Conservation (phyloP, 1,284 basidiomycete genomes). For the Sporisorium scitamineum region DNA sequence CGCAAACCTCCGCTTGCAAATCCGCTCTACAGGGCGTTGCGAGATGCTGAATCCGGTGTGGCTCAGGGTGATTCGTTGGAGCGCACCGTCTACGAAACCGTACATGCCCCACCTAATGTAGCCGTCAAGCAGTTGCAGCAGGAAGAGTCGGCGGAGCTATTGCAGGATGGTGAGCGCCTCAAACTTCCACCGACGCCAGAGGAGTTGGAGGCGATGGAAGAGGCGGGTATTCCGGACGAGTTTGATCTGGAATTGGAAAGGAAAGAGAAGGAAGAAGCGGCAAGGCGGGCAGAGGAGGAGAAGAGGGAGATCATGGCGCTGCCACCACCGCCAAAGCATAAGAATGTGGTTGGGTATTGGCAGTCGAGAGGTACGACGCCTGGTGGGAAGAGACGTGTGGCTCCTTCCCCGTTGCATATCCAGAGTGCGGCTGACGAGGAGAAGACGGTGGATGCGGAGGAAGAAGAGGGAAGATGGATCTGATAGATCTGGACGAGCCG, state of each 20-base stretch:
- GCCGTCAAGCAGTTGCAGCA: constrained; percentile 31
- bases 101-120: constrained; percentile 33
- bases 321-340: constrained; percentile 56
- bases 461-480: constrained; percentile 7
- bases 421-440: neutral
- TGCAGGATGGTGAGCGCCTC: constrained; percentile 63
- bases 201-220: constrained; percentile 65
- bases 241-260: constrained; percentile 57
- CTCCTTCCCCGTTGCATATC: constrained; percentile 21
- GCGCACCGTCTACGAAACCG: constrained; percentile 51
- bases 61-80: constrained; percentile 71
- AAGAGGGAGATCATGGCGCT: constrained; percentile 46
- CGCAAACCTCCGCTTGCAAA: constrained; percentile 71
- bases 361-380: constrained; percentile 9
- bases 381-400: constrained; percentile 21
- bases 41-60: constrained; percentile 73
- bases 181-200: constrained; percentile 65
- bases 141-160: constrained; percentile 42
- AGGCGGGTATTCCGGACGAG: constrained; percentile 65
- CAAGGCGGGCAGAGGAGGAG: constrained; percentile 25
- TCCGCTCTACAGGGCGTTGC: constrained; percentile 70
- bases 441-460: neutral
- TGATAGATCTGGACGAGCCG: constrained; percentile 24
- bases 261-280: constrained; percentile 33
- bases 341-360: constrained; percentile 36